Base-by-base conservation (phyloP, 345 rosid species). In the Lumnitzera littorea region DNA sequence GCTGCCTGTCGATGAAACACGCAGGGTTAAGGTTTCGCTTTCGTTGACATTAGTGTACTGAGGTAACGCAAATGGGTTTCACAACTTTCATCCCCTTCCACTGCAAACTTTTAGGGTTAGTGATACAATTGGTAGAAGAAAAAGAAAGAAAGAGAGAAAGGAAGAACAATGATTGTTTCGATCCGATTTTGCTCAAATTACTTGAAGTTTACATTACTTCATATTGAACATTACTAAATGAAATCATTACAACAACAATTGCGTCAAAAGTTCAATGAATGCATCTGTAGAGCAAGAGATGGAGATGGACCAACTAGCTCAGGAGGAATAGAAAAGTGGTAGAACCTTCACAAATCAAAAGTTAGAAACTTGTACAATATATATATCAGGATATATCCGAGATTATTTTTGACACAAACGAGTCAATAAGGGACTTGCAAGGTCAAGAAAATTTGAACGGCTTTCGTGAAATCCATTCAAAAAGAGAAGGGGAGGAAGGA, bases 381-480 rank as follows among this genome's bases (percentile, higher is more conserved):
- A n/a, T 3, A 24, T 66, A 12, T 66, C 16, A 20, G 20, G 52
- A 16, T 13, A 6, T 11, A 11, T 2, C 9, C 0, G 17, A 27
- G 10, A 0, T n/a, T 0, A 0, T 9, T 0, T 1, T 11, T 14
- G 61, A 36, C 20, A 0, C 29, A 13, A 0, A 4, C 2, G 0
- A 12, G 2, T 12, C 1, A 0, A 49, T 46, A 7, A 11, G 20
- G 79, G 86, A 61, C 91, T 84, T 84, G 91, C 91, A 84, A 82
- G 91, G 87, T 82, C 91, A 82, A 84, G 91, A 82, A 84, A 84
- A 84, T 59, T 64, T 67, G 55, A 75, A 70, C 63, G 62, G n/a
- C 2, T 24, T 54, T 41, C 46, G n/a, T 50, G 52, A 48, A 61
- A 51, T 56, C 48, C 36, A 17, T 53, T 51, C 12, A 66, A 51